Evolutionary conservation across 208 protist species (phyloP).

Genomic region (Phytomonas sp.): DNA sequence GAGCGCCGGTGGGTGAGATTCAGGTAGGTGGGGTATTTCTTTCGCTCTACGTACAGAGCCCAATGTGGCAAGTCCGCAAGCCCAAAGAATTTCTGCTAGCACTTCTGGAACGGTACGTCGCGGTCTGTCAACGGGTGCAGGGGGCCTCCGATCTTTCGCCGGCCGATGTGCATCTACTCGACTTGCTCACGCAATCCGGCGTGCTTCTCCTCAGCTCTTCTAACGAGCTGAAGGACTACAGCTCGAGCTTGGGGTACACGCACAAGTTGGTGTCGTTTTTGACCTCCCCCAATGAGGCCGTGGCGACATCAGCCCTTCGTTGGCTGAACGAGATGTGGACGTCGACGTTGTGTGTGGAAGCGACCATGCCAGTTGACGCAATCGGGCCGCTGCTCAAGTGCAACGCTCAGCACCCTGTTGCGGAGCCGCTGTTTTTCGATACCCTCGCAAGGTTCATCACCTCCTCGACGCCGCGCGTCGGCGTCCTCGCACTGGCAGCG

Average conservation of each 20-base stretch:
- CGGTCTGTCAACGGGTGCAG: conserved; percentile 9
- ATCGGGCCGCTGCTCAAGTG: conserved; percentile 36
- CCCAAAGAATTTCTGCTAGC: conserved; percentile 74
- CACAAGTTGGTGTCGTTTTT: conserved; percentile 46
- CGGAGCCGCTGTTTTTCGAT: conserved; percentile 39
- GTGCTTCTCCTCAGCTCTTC: conserved; percentile 39
- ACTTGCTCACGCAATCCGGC: conserved; percentile 39
- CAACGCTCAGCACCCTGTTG: conserved; percentile 13
- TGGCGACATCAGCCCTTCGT: conserved; percentile 20
- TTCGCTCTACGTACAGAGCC: conserved; percentile 57
- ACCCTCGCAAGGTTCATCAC: conserved; percentile 49
- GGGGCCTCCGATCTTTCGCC: not conserved
- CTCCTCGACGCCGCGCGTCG: conserved; percentile 21
- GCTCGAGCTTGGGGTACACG: conserved; percentile 60
- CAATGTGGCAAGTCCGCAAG: conserved; percentile 74
- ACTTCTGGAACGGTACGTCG: conserved; percentile 53
- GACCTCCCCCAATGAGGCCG: not conserved
- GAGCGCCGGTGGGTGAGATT: conserved; percentile 16
- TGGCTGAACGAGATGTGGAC: conserved; percentile 50
- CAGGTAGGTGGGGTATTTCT: conserved; percentile 83
- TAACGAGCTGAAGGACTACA: conserved; percentile 42
- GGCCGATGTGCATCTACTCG: conserved; percentile 14
- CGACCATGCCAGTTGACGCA: conserved; percentile 28
- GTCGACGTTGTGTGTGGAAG: conserved; percentile 54
- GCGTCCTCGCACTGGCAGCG: conserved; percentile 21